phyloP scores from a whole-genome alignment of 106 monocot species.

The Hemerocallis citrina region DNA sequence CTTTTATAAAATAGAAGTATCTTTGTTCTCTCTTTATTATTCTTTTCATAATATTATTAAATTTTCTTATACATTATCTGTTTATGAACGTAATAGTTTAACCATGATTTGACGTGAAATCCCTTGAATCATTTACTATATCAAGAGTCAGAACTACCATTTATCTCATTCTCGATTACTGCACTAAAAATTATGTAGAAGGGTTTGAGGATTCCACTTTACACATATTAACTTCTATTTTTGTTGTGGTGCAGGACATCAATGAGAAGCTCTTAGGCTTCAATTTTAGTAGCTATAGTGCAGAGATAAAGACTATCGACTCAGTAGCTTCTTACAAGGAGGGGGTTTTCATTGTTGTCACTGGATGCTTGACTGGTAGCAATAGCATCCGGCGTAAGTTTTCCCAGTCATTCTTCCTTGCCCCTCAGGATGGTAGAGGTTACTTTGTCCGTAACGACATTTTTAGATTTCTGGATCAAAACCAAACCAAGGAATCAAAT shows the following conservation, averaged over 20 bases:
- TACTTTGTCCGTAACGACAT: constrained; percentile 76
- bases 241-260: constrained; percentile 34
- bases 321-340: constrained; percentile 43
- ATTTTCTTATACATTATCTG: not conserved
- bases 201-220: not conserved
- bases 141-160: no score
- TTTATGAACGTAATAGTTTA: no score
- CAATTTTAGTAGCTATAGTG: constrained; percentile 31
- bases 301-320: constrained; percentile 42
- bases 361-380: constrained; percentile 36
- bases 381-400: constrained; percentile 41
- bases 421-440: constrained; percentile 62
- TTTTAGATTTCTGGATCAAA: constrained; percentile 33
- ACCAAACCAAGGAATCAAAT: constrained; percentile 14
- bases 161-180: no score
- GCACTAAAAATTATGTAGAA: no score
- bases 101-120: no score
- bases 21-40: not conserved
- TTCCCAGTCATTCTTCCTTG: constrained; percentile 77
- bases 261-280: constrained; percentile 37
- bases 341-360: constrained; percentile 48
- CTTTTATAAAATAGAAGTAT: no score
- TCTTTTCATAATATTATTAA: not conserved
- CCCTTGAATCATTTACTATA: no score
- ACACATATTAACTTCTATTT: not conserved